Percentiles rank a stretch among this genome's conserved stretches.
phyloP scores from a whole-genome alignment of 2,329 filamentous ascomycete genomes.

The Colletotrichum somersetense region DNA sequence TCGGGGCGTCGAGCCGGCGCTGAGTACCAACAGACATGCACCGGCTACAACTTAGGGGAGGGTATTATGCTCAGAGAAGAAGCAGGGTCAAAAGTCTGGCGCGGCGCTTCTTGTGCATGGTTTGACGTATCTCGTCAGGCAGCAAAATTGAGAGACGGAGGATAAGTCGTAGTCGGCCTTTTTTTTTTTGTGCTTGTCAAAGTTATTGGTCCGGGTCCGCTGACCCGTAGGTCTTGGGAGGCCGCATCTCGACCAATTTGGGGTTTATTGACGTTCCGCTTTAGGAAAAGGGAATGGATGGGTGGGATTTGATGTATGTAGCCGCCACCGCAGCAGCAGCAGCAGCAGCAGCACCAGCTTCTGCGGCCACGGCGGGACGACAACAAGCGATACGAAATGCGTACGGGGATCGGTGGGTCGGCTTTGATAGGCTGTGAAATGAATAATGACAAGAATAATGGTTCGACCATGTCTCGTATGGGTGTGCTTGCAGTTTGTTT shows the following conservation, averaged over 20 bases:
- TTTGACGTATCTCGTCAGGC: neutral
- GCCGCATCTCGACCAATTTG: neutral
- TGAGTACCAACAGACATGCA: conserved; percentile 23
- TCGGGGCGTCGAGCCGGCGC: conserved; percentile 38
- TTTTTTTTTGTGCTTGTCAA: neutral
- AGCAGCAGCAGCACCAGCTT: neutral
- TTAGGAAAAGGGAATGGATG: neutral
- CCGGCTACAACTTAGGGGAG: neutral
- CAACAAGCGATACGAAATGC: neutral
- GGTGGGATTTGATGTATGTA: neutral
- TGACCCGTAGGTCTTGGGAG: neutral
- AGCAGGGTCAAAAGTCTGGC: conserved; percentile 6
- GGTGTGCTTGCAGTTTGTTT: neutral
- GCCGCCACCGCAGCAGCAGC: neutral
- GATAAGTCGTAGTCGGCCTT: conserved; percentile 5
- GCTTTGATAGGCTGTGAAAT: conserved; percentile 13
- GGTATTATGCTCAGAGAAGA: neutral
- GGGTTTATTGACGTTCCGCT: neutral
- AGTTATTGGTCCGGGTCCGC: neutral
- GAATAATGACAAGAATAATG: conserved; percentile 8
- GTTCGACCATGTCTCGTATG: neutral
- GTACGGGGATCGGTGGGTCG: neutral
- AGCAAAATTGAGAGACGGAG: conserved; percentile 12
- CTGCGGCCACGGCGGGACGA: neutral
- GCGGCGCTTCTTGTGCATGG: conserved; percentile 2